Evolutionary conservation across 2,329 filamentous ascomycete species (phyloP).

Genomic region (Sordariomycetes sp.): DNA sequence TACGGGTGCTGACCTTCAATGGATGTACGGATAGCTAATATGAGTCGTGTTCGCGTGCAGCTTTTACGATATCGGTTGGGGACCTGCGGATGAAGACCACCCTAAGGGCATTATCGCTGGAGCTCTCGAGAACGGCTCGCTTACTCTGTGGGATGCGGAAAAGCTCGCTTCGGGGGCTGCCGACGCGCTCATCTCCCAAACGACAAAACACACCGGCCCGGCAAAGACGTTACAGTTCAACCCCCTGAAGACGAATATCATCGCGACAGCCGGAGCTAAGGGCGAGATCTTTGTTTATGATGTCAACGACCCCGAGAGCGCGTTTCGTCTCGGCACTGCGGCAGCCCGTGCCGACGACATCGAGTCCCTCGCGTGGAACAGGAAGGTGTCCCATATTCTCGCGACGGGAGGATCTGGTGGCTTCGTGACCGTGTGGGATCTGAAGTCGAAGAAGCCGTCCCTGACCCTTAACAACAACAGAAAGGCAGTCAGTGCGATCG

Average conservation of each 20-base stretch:
- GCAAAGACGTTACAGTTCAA: conserved; percentile 98
- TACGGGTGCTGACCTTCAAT: conserved; percentile 25
- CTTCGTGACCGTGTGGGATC: conserved; percentile 96
- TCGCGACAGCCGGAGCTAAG: conserved; percentile 87
- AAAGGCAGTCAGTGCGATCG: conserved; percentile 89
- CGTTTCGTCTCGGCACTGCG: conserved; percentile 79
- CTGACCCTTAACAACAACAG: conserved; percentile 91
- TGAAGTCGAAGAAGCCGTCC: conserved; percentile 96
- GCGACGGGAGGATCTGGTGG: conserved; percentile 88
- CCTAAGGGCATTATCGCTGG: conserved; percentile 87
- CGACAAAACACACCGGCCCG: conserved; percentile 80
- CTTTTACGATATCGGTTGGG: conserved; percentile 97
- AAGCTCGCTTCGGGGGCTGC: conserved; percentile 46
- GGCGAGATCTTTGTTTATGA: conserved; percentile 96
- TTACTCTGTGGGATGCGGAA: conserved; percentile 88
- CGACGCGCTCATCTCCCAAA: conserved; percentile 76
- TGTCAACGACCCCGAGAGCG: conserved; percentile 76
- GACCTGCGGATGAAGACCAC: conserved; percentile 66
- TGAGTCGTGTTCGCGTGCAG: conserved; percentile 32
- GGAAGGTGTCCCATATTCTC: conserved; percentile 91
- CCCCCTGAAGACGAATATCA: conserved; percentile 76
- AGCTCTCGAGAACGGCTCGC: conserved; percentile 84
- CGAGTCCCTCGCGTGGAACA: conserved; percentile 96
- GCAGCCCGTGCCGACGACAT: conserved; percentile 89
- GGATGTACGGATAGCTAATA: background rate